Percentiles rank a stretch among this genome's conserved stretches.
phyloP scores from a whole-genome alignment of 257 asterid species.

The Ophiorrhiza pumila region DNA sequence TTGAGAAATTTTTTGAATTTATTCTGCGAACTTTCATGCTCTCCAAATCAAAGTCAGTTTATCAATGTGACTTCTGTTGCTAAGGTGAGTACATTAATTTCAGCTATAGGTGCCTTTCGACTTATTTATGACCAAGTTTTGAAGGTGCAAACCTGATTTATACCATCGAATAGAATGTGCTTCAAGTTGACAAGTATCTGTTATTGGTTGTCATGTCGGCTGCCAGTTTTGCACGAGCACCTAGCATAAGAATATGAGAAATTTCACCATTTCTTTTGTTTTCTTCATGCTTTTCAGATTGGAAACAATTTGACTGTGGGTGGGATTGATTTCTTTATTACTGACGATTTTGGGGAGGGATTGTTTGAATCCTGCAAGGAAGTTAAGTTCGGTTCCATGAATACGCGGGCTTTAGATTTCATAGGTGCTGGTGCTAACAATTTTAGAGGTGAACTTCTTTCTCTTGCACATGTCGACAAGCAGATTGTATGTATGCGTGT shows the following conservation, averaged over 20 bases:
- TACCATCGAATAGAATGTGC: not conserved
- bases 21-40: conserved; percentile 96
- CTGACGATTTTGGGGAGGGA: conserved; percentile 75
- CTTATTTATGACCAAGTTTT: not conserved
- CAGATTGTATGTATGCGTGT: conserved; percentile 2
- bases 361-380: conserved; percentile 96
- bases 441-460: conserved; percentile 53
- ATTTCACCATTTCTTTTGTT: conserved; percentile 11
- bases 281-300: conserved; percentile 42
- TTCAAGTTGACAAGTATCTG: not conserved
- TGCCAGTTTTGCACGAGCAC: not conserved
- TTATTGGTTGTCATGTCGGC: not conserved
- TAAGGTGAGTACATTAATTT: conserved; percentile 50
- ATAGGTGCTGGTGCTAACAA: conserved; percentile 93
- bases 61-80: conserved; percentile 81
- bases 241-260: not conserved
- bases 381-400: conserved; percentile 94
- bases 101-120: not conserved
- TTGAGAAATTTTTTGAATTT: conserved; percentile 96
- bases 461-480: not conserved
- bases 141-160: no score
- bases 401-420: conserved; percentile 91
- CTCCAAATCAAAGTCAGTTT: conserved; percentile 96
- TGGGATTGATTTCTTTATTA: conserved; percentile 73
- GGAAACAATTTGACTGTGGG: conserved; percentile 63